A percentile compares a stretch with the other conserved stretches of the same genome.
Conservation (phyloP, 106 monocot genomes). For the Allium cepa region DNA sequence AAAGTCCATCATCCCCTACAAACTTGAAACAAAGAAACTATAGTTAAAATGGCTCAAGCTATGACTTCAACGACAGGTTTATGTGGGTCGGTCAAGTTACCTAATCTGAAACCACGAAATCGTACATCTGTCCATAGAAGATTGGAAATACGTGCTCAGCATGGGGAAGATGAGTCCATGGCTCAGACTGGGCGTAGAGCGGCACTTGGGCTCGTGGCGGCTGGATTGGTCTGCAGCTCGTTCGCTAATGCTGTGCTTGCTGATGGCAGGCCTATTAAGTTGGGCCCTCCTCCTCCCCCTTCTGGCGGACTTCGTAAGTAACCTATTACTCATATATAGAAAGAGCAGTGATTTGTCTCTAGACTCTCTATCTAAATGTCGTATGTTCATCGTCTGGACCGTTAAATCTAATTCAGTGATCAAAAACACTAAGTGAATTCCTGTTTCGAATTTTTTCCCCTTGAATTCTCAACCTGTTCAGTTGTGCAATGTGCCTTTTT, state of each 20-base stretch:
- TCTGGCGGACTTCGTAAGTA: conserved; percentile 86
- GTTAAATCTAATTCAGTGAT: too few relatives aligned
- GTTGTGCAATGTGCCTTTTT: too few relatives aligned
- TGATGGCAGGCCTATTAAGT: conserved; percentile 57
- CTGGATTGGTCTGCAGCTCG: conserved; percentile 50
- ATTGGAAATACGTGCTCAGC: conserved; percentile 32
- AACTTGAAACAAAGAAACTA: background rate
- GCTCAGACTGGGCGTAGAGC: conserved; percentile 42
- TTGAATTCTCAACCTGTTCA: too few relatives aligned
- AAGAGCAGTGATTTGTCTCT: too few relatives aligned
- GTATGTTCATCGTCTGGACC: too few relatives aligned
- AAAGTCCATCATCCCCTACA: background rate
- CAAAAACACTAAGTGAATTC: too few relatives aligned
- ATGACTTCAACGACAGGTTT: conserved; percentile 84
- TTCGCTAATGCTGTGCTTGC: conserved; percentile 69
- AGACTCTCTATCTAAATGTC: too few relatives aligned
- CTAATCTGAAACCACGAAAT: conserved; percentile 45
- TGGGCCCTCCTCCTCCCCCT: conserved; percentile 80
- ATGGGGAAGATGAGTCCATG: conserved; percentile 12
- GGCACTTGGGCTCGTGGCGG: conserved; percentile 51
- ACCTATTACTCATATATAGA: too few relatives aligned
- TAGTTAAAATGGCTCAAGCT: conserved; percentile 28
- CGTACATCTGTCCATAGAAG: conserved; percentile 29
- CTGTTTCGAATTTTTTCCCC: too few relatives aligned
- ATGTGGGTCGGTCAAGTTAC: conserved; percentile 37